These are phyloP conservation scores for Coemansia sp. DNA, from an alignment of 192 early-diverging fungal genomes.

Conservation along the genomic window DNA sequence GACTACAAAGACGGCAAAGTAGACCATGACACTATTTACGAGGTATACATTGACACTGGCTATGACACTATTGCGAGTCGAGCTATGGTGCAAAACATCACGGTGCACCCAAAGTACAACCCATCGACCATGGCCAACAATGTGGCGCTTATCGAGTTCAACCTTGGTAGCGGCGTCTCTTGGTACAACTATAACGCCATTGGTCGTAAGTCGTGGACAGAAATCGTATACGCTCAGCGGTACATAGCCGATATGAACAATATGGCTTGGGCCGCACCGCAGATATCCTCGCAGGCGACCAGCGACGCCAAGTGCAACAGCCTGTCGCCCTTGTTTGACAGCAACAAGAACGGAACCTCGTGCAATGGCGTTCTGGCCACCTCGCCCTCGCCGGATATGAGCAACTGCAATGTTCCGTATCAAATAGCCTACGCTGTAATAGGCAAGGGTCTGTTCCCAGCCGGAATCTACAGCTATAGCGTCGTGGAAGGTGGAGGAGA, in stretches of 20 bases:
- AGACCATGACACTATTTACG: conserved; percentile 10
- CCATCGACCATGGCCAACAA: conserved; percentile 34
- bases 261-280: conserved; percentile 17
- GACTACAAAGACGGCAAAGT: conserved; percentile 12
- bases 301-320: conserved; percentile 13
- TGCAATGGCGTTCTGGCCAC: conserved; percentile 8
- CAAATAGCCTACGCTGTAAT: conserved; percentile 19
- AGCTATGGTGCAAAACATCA: conserved; percentile 10
- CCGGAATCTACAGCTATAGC: conserved; percentile 35
- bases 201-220: conserved; percentile 9
- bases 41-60: conserved; percentile 16
- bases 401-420: conserved; percentile 22
- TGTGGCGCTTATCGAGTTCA: conserved; percentile 28
- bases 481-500: conserved; percentile 9
- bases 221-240: conserved; percentile 22
- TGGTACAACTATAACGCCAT: conserved; percentile 29
- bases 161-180: neutral
- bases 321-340: conserved; percentile 18
- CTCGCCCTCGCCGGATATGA: conserved; percentile 3
- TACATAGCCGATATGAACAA: conserved; percentile 6
- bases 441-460: conserved; percentile 10
- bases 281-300: neutral
- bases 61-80: neutral
- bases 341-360: conserved; percentile 17
- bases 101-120: conserved; percentile 32